Evolutionary conservation across 2,329 filamentous ascomycete genomes (phyloP).

Genomic region (Phialocephala subalpina): DNA sequence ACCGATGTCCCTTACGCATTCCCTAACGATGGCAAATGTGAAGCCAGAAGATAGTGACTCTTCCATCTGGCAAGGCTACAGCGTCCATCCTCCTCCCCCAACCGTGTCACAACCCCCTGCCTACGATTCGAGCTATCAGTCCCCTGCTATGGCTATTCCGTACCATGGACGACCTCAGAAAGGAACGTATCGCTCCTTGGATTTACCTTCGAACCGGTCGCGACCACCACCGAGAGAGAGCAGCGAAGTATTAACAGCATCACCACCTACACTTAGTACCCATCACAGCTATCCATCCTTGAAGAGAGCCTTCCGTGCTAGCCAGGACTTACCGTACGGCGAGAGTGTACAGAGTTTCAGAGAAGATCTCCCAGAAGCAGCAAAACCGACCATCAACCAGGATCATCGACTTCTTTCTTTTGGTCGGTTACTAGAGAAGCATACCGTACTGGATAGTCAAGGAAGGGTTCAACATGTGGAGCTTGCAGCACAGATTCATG

Average conservation of each 20-base stretch:
- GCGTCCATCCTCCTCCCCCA: slow-evolving; percentile 37
- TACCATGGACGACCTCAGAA: slow-evolving; percentile 41
- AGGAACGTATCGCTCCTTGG: slow-evolving; percentile 41
- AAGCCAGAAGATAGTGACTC: slow-evolving; percentile 44
- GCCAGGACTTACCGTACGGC: slow-evolving; percentile 40
- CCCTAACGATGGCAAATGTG: slow-evolving; percentile 44
- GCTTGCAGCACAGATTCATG: slow-evolving; percentile 76
- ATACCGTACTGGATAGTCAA: slow-evolving; percentile 56
- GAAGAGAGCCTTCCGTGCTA: slow-evolving; percentile 42
- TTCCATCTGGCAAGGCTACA: slow-evolving; percentile 44
- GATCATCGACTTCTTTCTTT: slow-evolving; percentile 46
- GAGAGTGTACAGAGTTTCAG: slow-evolving; percentile 40
- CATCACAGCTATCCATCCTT: slow-evolving; percentile 45
- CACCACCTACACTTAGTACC: slow-evolving; percentile 39
- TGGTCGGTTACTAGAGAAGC: slow-evolving; percentile 46
- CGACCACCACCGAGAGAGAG: slow-evolving; percentile 35
- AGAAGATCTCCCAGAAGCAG: slow-evolving; percentile 41
- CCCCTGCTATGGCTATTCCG: slow-evolving; percentile 34
- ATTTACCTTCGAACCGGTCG: slow-evolving; percentile 39
- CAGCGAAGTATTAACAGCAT: slow-evolving; percentile 37
- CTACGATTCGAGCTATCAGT: slow-evolving; percentile 39
- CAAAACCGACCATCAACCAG: slow-evolving; percentile 44
- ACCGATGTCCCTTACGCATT: slow-evolving; percentile 44
- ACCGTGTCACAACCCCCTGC: slow-evolving; percentile 35
- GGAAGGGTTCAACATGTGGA: slow-evolving; percentile 57